Base-by-base conservation (phyloP, 495 filamentous ascomycete genomes). In the Umbilicaria muhlenbergii region DNA sequence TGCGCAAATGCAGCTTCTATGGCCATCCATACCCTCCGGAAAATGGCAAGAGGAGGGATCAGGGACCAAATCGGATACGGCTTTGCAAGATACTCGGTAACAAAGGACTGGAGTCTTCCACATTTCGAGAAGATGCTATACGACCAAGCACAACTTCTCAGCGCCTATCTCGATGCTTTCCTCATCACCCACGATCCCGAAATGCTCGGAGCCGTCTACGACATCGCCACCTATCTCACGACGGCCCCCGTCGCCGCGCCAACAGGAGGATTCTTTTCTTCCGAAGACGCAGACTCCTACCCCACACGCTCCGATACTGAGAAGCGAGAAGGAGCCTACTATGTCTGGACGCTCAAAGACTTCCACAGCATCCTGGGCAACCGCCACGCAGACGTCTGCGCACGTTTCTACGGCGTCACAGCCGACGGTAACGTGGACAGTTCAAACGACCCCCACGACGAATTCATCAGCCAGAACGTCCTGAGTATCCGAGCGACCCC, bases 91-190 rank as follows among this genome's bases (percentile, higher is more conserved):
- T 94, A 94, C 51, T 92, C 86, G 33, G 80, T 94, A 6, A 96
- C 91, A 5, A 64, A 71, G 19, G 81, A 95, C 59, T 98, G 91
- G 91, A 78, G 74, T 43, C 60, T 98, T 34, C 91, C 91, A 18
- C 88, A 94, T 54, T 98, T 98, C 54, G 91, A 98, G 62, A 98
- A 98, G 70, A 94, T 98, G 85, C 74, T 95, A 3, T 88, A 89
- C 44, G 92, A 96, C 55, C 89, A 98, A 51, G 85, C 82, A 7
- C 81, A 95, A 48, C 73, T 98, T 11, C 61, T 98, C 12, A 73
- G 82, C 47, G 73, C 86, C 17, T 98, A 92, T 55, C 69, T 94
- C 5, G 89, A 96, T 54, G 89, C 82, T 0, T 96, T 86, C 66
- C 70, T 87, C 11, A 62, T 82, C 5, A 79, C 77, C 10, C 68